Evolutionary conservation across 441 rosid species (phyloP), one percentile per base, ranked within the genome.

Genomic region (Lepidium campestre): DNA sequence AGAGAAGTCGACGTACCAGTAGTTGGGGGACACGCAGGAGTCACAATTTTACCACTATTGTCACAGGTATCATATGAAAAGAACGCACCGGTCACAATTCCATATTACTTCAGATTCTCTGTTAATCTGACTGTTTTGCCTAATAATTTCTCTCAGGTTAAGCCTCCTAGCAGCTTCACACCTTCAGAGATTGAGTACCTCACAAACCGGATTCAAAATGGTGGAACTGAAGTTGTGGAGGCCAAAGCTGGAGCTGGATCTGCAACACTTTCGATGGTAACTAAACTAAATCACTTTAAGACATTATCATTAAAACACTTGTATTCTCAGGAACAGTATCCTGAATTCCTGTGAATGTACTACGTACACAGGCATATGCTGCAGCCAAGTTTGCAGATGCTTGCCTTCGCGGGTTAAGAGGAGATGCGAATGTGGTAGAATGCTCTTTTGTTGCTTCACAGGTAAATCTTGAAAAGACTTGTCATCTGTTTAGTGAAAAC

Each of bases 241-340:
- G 98, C 96, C 57, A 92, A 88, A 83, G 95, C 96, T 68, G 93
- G 96, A 55, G 60, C 93, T 67, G 96, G 96, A 50, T 92, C 96
- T 31, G 98, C 98, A 47, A 92, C 98, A 63, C 79, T 88, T 44
- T 90, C 98, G n/a, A 92, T 92, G 98, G 90, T 87, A 65, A 62
- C 17, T 8, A 68, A 52, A 17, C 67, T n/a, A 47, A 22, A 34
- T 48, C 35, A 39, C 27, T 40, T 13, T 2, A 55, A 39, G 20
- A 50, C 35, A 65, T 62, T 49, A 29, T 18, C 23, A 19, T 23
- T 10, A 7, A 20, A 18, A 60, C 34, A 27, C 53, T 32, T 37
- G 29, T n/a, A 39, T 10, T 55, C 12, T 50, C 18, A 3, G 3
- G 29, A 34, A 15, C 0, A 15, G 18, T 67, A 44, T 60, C 8